Percentiles rank a stretch among this genome's conserved stretches.
Evolutionary conservation across 176 grass and related monocot species (phyloP).

Genomic region (Coix lacrymajobi): DNA sequence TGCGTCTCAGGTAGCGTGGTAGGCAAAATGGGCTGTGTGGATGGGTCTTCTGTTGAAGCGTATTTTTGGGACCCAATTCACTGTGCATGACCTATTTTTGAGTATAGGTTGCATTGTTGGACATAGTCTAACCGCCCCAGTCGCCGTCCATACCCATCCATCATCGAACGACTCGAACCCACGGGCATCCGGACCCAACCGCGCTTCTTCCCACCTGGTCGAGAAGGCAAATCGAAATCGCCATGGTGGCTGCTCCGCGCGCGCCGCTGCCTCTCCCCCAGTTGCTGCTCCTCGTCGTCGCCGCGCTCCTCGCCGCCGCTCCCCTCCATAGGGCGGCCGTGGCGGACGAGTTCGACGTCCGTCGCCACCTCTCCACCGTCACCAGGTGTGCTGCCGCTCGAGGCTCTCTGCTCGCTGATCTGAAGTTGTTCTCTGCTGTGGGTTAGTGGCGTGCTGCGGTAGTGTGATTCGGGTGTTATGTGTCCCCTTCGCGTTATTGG

Average conservation of each 20-base stretch:
- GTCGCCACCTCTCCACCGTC: conserved; percentile 92
- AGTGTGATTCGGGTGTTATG: background rate
- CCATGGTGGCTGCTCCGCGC: conserved; percentile 36
- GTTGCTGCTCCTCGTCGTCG: conserved; percentile 27
- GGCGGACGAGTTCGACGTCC: conserved; percentile 57
- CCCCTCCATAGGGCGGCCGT: background rate
- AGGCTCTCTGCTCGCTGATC: background rate
- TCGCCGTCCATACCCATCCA: background rate
- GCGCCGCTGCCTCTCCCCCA: background rate
- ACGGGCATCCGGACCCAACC: background rate
- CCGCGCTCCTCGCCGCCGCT: conserved; percentile 30
- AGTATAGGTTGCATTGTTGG: too few species aligned
- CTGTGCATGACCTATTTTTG: too few species aligned
- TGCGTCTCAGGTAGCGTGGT: too few species aligned
- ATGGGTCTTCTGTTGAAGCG: too few species aligned
- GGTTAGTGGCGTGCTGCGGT: background rate
- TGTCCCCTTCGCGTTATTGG: background rate
- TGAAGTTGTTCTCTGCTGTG: background rate
- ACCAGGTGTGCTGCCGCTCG: conserved; percentile 43
- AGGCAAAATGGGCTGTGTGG: too few species aligned
- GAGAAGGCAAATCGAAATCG: conserved; percentile 1
- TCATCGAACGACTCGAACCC: background rate
- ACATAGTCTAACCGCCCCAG: background rate
- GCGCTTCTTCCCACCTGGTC: background rate
- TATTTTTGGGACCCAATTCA: too few species aligned